Evolutionary conservation across 2,329 filamentous ascomycete genomes (phyloP), one percentile per base, ranked within the genome.

Genomic region (Cryphonectria naterciae): DNA sequence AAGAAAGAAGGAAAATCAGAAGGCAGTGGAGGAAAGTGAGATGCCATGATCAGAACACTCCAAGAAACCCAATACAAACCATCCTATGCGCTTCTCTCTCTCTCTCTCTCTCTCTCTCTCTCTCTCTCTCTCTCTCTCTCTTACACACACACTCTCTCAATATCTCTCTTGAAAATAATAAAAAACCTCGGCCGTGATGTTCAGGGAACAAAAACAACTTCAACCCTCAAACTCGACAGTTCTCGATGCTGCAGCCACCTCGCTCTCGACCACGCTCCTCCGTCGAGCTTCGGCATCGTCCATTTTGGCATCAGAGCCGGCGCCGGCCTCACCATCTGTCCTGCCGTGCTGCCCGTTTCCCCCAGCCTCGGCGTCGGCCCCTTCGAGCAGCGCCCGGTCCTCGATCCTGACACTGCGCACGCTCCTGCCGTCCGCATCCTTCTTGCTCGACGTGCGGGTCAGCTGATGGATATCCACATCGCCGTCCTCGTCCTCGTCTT

Each of bases 381-480:
- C 93, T 75, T 92, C 91, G 19, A 95, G 81, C 19, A 95, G 80
- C 78, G 93, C 92, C 68, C 89, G 83, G 79, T 94, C 92, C 65
- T 88, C 86, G 68, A 89, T 90, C 73, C 88, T 85, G 28, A 92
- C 90, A 67, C 88, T 89, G 73, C 88, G 85, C 25, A 92, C 89
- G 66, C 88, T 89, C 71, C 90, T 85, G 35, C 88, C 84, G 76
- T 92, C 90, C 0, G 86, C 81, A 73, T 92, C 89, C 8, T 85
- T 85, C 60, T 83, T 82, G 69, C 85, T 85, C 22, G 80, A 83
- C 81, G 32, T 85, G 85, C 65, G 63, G 3, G 62, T 65, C 2
- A 73, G 25, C 11, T 67, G 52, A 37, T 71, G 71, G 32, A 73
- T 61, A 32, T 73, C 69, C 22, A 72, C 49, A 11, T 89, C 87